Evolutionary conservation across 306 rosid genomes (phyloP), one percentile per base, ranked within the genome.

Genomic region (Arachis stenosperma): DNA sequence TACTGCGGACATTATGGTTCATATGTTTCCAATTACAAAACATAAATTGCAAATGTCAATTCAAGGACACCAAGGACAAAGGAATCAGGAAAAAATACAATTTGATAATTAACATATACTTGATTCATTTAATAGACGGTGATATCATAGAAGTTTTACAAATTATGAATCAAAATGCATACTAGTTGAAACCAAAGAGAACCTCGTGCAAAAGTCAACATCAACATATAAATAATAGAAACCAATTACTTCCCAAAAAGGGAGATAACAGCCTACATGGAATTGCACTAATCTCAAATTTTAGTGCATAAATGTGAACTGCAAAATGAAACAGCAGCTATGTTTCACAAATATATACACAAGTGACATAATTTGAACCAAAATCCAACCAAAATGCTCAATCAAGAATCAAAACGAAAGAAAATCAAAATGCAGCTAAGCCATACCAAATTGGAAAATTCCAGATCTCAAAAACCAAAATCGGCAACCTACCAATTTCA

Each of bases 391-490:
- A 69, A 69, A 69, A 59, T 53, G 27, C 65, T 39, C 22, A 67
- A 61, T 46, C 60, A 15, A 48, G 13, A 15, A 8, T 15, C 36
- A 22, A 51, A 33, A 22, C 44, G 2, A 29, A 30, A 66, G 9
- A 75, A 27, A 37, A 42, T 2, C 0, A 43, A 75, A 64, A 69
- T 33, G 37, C 37, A 33, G 37, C 37, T 33, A 33, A 33, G 37
- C 37, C 37, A 33, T 33, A 33, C 37, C 1, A 33, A 33, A 33
- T 33, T 4, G 37, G 37, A 33, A 33, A 2, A 33, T 33, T 58
- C 62, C 57, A 53, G 61, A 67, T 75, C 71, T 42, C 33, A 56
- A 72, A 72, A 82, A 71, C 22, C 60, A 77, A 55, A 76, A 80
- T 65, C 43, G 30, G 72, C 43, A 42, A 56, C 47, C 30, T 1